Evolutionary conservation across 371 early-diverging fungal genomes (phyloP).

Genomic region (Smittium culicis): DNA sequence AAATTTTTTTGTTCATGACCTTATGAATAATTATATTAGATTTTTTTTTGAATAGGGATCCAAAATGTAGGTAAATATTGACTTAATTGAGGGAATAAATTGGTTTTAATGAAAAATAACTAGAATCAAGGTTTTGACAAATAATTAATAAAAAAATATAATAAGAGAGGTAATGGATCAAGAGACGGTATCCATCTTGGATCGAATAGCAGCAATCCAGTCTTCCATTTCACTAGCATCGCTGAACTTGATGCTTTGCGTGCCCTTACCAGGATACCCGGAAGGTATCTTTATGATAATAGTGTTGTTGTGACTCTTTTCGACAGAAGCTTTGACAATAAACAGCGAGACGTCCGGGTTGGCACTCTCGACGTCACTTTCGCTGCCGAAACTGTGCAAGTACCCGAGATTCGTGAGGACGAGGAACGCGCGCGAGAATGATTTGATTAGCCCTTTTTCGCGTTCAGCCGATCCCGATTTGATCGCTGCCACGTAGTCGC

Average conservation of each 20-base stretch:
- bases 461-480: slow-evolving; percentile 24
- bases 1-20: no score
- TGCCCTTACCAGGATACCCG: background rate
- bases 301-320: background rate
- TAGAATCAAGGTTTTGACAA: no score
- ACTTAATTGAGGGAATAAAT: no score
- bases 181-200: background rate
- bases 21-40: no score
- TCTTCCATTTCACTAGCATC: background rate
- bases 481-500: slow-evolving; percentile 16
- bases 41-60: no score
- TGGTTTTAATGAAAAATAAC: no score
- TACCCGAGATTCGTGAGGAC: slow-evolving; percentile 24
- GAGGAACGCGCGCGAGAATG: slow-evolving; percentile 17
- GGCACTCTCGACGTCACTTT: slow-evolving; percentile 16
- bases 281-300: background rate
- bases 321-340: slow-evolving; percentile 10
- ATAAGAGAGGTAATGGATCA: no score
- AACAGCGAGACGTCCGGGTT: slow-evolving; percentile 21
- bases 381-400: slow-evolving; percentile 24
- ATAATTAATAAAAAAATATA: no score
- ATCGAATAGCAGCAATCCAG: background rate
- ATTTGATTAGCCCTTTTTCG: slow-evolving; percentile 24
- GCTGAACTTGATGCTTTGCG: background rate
- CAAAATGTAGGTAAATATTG: no score